phyloP scores from a whole-genome alignment of 441 rosid genomes.

The Pelargonium australe region DNA sequence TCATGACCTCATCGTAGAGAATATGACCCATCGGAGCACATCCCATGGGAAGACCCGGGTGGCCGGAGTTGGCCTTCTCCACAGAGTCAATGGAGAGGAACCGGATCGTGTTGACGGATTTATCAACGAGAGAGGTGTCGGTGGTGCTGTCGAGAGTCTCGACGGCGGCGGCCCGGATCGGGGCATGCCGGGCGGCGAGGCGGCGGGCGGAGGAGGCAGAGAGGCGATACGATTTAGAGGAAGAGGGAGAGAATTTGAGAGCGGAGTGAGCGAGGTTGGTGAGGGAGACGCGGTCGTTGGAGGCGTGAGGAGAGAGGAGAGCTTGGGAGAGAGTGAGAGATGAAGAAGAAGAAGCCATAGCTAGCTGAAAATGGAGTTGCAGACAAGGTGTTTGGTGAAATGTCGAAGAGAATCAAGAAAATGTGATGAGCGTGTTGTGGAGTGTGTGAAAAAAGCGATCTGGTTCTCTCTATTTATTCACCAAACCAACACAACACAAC shows the following conservation, averaged over 20 bases:
- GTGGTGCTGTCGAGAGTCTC: constrained; percentile 21
- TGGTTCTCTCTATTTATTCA: constrained; percentile 22
- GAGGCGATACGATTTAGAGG: not conserved
- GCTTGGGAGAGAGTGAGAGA: constrained; percentile 76
- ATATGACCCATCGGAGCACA: constrained; percentile 98
- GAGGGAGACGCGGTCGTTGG: constrained; percentile 31
- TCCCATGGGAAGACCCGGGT: constrained; percentile 99
- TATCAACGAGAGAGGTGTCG: constrained; percentile 66
- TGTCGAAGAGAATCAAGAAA: not conserved
- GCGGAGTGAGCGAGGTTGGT: constrained; percentile 25
- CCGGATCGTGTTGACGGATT: constrained; percentile 81
- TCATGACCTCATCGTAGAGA: constrained; percentile 92
- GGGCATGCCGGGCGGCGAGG: constrained; percentile 7
- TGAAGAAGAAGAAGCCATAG: constrained; percentile 57
- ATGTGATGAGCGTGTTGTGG: not conserved
- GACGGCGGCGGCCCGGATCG: not conserved
- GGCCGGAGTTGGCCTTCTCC: constrained; percentile 98
- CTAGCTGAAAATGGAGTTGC: constrained; percentile 2
- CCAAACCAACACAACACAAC: not conserved
- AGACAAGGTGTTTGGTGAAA: not conserved
- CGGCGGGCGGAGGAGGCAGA: constrained; percentile 24
- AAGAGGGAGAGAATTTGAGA: constrained; percentile 1
- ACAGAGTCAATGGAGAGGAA: constrained; percentile 92
- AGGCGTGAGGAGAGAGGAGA: constrained; percentile 53
- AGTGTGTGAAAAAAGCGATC: not conserved